Evolutionary conservation across 2,329 filamentous ascomycete species (phyloP).

Genomic region (Emericellopsis cladophorae): DNA sequence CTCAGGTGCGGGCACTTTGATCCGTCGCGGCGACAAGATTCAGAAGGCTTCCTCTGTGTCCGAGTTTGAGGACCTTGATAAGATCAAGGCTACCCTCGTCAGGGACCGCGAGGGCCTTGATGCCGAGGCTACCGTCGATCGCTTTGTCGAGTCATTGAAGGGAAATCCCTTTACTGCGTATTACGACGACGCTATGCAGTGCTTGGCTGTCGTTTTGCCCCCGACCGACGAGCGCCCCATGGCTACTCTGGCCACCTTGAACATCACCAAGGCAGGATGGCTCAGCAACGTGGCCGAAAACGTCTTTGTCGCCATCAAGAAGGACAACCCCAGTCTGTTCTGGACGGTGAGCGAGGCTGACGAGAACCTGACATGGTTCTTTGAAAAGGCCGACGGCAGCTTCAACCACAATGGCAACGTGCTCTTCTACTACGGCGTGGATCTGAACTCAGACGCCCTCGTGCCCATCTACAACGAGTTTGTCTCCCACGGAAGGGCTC

Average conservation of each 20-base stretch:
- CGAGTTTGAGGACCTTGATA: slow-evolving; percentile 63
- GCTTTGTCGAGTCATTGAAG: slow-evolving; percentile 70
- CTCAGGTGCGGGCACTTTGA: slow-evolving; percentile 85
- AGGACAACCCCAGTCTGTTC: slow-evolving; percentile 79
- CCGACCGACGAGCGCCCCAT: slow-evolving; percentile 52
- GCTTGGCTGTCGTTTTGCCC: slow-evolving; percentile 77
- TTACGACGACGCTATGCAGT: slow-evolving; percentile 89
- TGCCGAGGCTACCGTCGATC: slow-evolving; percentile 71
- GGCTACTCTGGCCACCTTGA: slow-evolving; percentile 79
- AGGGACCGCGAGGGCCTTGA: slow-evolving; percentile 73
- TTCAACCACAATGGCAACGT: slow-evolving; percentile 76
- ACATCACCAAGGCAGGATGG: slow-evolving; percentile 90
- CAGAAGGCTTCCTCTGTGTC: slow-evolving; percentile 57
- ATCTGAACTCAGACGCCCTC: slow-evolving; percentile 63
- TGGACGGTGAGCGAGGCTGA: slow-evolving; percentile 97
- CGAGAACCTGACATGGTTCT: slow-evolving; percentile 97
- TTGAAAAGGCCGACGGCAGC: slow-evolving; percentile 91
- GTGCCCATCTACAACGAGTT: slow-evolving; percentile 78
- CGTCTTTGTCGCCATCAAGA: slow-evolving; percentile 85
- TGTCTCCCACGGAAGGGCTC: slow-evolving; percentile 65
- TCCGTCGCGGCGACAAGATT: slow-evolving; percentile 84
- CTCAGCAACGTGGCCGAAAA: slow-evolving; percentile 91
- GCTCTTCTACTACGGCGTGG: slow-evolving; percentile 91
- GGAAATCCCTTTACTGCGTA: slow-evolving; percentile 80
- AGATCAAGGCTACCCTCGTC: slow-evolving; percentile 71